Evolutionary conservation across 441 rosid species (phyloP).

Genomic region (Pelargonium cotyledonis): DNA sequence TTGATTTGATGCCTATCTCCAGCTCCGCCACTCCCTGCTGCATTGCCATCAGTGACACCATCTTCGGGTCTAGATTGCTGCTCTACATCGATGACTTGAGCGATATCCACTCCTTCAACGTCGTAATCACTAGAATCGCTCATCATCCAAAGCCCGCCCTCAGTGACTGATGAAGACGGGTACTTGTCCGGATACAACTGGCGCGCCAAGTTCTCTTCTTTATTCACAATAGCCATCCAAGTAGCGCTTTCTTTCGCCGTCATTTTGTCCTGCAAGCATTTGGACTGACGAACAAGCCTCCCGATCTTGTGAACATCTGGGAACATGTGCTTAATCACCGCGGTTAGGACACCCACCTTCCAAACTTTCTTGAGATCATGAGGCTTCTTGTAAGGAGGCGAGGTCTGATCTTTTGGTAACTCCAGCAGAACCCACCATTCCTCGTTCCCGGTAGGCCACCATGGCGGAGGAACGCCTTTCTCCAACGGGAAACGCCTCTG

Average conservation of each 20-base stretch:
- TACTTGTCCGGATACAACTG: constrained; percentile 72
- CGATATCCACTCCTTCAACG: constrained; percentile 75
- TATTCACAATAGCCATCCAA: constrained; percentile 72
- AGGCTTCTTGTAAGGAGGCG: constrained; percentile 97
- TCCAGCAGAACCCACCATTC: constrained; percentile 81
- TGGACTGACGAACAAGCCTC: constrained; percentile 70
- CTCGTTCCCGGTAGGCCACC: constrained; percentile 92
- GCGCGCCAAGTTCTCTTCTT: constrained; percentile 54
- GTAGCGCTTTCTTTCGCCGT: constrained; percentile 85
- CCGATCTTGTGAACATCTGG: constrained; percentile 68
- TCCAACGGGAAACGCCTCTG: constrained; percentile 82
- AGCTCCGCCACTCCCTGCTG: constrained; percentile 36
- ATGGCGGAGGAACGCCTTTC: constrained; percentile 82
- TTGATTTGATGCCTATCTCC: constrained; percentile 32
- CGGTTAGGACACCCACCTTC: constrained; percentile 87
- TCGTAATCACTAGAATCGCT: constrained; percentile 74
- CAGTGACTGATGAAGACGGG: constrained; percentile 43
- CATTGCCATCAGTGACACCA: constrained; percentile 28
- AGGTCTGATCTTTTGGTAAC: constrained; percentile 49
- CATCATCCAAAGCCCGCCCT: constrained; percentile 50
- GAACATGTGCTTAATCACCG: constrained; percentile 80
- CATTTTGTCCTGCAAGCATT: constrained; percentile 88
- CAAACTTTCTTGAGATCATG: constrained; percentile 90
- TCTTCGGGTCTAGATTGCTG: constrained; percentile 46
- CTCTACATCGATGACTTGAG: constrained; percentile 40